Conservation (phyloP, 148 eudicot genomes). For the Suaeda aralocaspica region DNA sequence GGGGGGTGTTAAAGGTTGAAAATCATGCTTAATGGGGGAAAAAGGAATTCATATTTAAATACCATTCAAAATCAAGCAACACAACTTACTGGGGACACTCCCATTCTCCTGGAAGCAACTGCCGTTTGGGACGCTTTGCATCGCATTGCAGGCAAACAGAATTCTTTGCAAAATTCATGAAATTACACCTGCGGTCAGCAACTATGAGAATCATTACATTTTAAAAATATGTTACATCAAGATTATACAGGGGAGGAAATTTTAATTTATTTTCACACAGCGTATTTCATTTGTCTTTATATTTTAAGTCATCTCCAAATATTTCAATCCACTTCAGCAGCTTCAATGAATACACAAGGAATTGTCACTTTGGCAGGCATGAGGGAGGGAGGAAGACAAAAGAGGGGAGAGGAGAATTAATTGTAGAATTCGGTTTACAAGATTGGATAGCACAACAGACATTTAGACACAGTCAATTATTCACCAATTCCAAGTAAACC, state of each 20-base stretch:
- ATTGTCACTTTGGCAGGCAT: not conserved
- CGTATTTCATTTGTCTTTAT: not conserved
- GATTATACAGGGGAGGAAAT: not conserved
- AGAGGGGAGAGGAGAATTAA: no score
- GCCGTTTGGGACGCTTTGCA: constrained; percentile 92
- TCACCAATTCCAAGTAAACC: not conserved
- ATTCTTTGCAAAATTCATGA: constrained; percentile 98
- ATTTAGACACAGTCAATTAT: no score
- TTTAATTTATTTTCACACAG: not conserved
- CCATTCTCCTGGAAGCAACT: constrained; percentile 99
- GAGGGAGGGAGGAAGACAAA: no score
- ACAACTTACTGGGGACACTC: constrained; percentile 93
- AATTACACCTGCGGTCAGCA: constrained; percentile 71
- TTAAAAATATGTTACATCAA: not conserved
- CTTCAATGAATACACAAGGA: not conserved
- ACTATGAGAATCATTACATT: constrained; percentile 17
- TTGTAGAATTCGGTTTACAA: no score
- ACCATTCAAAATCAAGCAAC: no score
- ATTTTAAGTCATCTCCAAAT: not conserved
- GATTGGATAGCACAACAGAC: no score
- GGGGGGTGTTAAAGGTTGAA: no score
- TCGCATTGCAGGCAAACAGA: constrained; percentile 90
- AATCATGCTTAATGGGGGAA: no score
- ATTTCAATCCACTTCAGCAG: not conserved
- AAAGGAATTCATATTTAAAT: no score